Conservation (phyloP, 306 rosid species). For the Fragaria ananassa region DNA sequence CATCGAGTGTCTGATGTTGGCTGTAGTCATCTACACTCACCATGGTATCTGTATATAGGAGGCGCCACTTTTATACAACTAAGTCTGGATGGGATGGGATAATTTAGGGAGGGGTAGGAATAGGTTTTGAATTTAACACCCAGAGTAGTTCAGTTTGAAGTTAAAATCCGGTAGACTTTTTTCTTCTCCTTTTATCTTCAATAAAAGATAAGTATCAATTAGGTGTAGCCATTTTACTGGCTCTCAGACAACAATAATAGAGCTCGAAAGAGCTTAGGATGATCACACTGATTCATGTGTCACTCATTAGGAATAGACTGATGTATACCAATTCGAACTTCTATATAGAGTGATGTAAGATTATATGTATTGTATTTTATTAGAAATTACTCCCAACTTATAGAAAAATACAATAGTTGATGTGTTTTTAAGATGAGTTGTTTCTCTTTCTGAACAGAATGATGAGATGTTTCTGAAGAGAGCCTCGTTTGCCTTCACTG, state of each 20-base stretch:
- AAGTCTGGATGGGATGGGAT: not conserved
- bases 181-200: not conserved
- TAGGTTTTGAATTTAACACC: not conserved
- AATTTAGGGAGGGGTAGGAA: not conserved
- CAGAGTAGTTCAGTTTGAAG: not conserved
- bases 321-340: not conserved
- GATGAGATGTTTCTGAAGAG: no score
- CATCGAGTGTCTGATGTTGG: not conserved
- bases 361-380: not conserved
- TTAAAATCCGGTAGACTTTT: not conserved
- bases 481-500: no score
- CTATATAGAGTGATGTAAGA: not conserved
- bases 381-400: not conserved
- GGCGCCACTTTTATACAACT: not conserved
- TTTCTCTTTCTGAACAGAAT: no score
- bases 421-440: no score
- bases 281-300: not conserved
- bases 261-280: not conserved
- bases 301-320: not conserved
- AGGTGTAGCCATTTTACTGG: not conserved
- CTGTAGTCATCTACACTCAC: not conserved
- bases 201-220: not conserved
- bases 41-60: not conserved
- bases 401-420: no score
- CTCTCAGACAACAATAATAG: not conserved